Percentiles rank a stretch among this genome's conserved stretches.
phyloP scores from a whole-genome alignment of 768 basidiomycete species.

The Boletus barrowsii region DNA sequence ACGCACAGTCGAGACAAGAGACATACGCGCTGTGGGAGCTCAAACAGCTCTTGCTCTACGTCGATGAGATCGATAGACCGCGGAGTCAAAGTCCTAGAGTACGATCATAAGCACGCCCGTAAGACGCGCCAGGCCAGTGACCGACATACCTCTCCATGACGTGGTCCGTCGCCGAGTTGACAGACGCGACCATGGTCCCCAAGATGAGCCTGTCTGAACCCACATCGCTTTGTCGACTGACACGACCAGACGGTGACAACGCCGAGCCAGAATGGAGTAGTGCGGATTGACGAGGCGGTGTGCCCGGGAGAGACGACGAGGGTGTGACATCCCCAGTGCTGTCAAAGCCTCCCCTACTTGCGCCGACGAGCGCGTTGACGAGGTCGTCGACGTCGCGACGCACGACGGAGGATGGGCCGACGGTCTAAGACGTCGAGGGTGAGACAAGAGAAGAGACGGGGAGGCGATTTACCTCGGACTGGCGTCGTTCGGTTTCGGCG shows the following conservation, averaged over 20 bases:
- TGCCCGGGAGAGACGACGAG: constrained; percentile 67
- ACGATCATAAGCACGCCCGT: constrained; percentile 1
- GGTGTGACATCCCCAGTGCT: constrained; percentile 65
- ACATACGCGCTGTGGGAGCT: constrained; percentile 79
- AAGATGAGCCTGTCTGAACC: constrained; percentile 47
- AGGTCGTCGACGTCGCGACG: constrained; percentile 70
- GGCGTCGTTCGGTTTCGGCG: constrained; percentile 43
- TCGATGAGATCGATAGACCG: constrained; percentile 79
- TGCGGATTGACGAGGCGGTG: constrained; percentile 48
- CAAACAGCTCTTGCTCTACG: constrained; percentile 86
- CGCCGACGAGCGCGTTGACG: constrained; percentile 53
- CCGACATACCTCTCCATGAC: constrained; percentile 61
- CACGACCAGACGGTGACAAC: constrained; percentile 53
- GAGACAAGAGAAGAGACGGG: constrained; percentile 1
- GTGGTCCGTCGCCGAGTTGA: constrained; percentile 51
- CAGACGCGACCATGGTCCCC: constrained; percentile 44
- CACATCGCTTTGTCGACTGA: constrained; percentile 68
- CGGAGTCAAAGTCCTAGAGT: constrained; percentile 55
- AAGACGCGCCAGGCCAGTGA: not conserved
- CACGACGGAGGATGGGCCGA: constrained; percentile 39
- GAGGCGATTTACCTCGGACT: constrained; percentile 18
- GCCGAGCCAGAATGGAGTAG: constrained; percentile 36
- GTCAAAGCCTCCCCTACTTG: constrained; percentile 47
- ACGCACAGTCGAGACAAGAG: not conserved
- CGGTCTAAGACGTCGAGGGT: constrained; percentile 25